Conservation (phyloP, 2,329 filamentous ascomycete genomes). For the Chaetomium globosum region DNA sequence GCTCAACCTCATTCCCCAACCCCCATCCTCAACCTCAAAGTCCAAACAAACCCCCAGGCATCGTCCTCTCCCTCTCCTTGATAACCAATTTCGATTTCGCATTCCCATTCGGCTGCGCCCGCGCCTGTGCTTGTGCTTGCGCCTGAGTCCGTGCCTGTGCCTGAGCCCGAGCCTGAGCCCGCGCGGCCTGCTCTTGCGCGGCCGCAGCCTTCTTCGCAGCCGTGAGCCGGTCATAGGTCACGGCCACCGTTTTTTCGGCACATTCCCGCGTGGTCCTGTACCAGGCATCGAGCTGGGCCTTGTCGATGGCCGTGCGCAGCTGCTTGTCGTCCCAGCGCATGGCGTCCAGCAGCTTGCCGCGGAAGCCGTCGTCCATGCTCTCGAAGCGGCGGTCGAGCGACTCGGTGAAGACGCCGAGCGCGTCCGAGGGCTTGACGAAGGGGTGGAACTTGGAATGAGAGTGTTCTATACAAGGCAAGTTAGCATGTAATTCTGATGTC, state of each 20-base stretch:
- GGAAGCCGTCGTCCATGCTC: conserved; percentile 63
- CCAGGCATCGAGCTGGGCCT: conserved; percentile 72
- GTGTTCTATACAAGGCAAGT: conserved; percentile 32
- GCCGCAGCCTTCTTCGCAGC: conserved; percentile 9
- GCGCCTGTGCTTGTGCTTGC: not conserved
- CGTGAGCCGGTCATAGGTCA: conserved; percentile 31
- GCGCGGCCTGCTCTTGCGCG: too few relatives aligned
- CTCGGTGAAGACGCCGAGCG: conserved; percentile 62
- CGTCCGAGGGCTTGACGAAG: conserved; percentile 56
- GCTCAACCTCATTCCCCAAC: not conserved
- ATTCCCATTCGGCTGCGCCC: not conserved
- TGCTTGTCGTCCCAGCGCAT: conserved; percentile 72
- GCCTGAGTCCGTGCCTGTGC: not conserved
- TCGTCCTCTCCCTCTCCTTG: conserved; percentile 2
- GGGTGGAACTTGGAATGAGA: conserved; percentile 49
- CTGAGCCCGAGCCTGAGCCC: not conserved
- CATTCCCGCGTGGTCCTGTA: conserved; percentile 36
- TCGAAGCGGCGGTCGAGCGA: conserved; percentile 63
- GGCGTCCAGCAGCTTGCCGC: conserved; percentile 68
- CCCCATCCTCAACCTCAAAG: conserved; percentile 16
- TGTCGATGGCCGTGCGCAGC: conserved; percentile 66
- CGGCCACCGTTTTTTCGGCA: conserved; percentile 39
- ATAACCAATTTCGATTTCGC: conserved; percentile 2
- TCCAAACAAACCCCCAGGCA: conserved; percentile 28
- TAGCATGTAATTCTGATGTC: not conserved